Conservation (phyloP, 768 basidiomycete species). For the Leucocoprinus sp. region DNA sequence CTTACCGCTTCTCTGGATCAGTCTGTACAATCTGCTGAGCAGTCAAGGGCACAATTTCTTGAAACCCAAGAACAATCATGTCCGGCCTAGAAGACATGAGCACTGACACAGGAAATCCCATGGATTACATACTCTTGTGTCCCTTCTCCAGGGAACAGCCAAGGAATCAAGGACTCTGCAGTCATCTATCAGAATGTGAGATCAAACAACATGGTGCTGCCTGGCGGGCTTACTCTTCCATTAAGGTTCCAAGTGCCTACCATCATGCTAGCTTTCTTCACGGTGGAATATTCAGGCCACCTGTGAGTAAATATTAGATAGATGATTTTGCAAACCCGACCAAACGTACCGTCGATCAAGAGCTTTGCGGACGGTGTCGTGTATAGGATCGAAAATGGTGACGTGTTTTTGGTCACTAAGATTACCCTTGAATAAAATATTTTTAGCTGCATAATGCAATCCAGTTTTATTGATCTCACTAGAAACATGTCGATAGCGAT, state of each 20-base stretch:
- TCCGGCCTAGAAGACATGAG: constrained; percentile 52
- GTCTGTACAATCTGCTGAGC: constrained; percentile 95
- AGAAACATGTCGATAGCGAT: constrained; percentile 92
- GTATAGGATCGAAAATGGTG: constrained; percentile 88
- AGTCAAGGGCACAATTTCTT: constrained; percentile 97
- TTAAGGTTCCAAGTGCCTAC: constrained; percentile 96
- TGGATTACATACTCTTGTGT: constrained; percentile 19
- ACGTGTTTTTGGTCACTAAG: constrained; percentile 82
- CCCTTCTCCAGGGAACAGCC: constrained; percentile 86
- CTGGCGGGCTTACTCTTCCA: constrained; percentile 51
- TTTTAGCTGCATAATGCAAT: not conserved
- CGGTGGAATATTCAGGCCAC: constrained; percentile 75
- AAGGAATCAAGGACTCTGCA: constrained; percentile 75
- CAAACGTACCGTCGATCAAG: constrained; percentile 54
- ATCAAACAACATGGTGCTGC: not conserved
- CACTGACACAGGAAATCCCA: constrained; percentile 13
- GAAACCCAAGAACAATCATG: constrained; percentile 85
- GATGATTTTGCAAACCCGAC: not conserved
- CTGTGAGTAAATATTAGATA: constrained; percentile 27
- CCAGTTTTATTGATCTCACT: constrained; percentile 33
- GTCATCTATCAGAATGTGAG: constrained; percentile 41
- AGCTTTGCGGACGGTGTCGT: constrained; percentile 72
- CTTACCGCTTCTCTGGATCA: constrained; percentile 84
- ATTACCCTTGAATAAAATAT: constrained; percentile 64
- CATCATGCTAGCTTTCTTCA: constrained; percentile 66